Percentiles rank a stretch among this genome's conserved stretches.
Conservation (phyloP, 2,329 filamentous ascomycete species). For the Tolypocladium capitatum region DNA sequence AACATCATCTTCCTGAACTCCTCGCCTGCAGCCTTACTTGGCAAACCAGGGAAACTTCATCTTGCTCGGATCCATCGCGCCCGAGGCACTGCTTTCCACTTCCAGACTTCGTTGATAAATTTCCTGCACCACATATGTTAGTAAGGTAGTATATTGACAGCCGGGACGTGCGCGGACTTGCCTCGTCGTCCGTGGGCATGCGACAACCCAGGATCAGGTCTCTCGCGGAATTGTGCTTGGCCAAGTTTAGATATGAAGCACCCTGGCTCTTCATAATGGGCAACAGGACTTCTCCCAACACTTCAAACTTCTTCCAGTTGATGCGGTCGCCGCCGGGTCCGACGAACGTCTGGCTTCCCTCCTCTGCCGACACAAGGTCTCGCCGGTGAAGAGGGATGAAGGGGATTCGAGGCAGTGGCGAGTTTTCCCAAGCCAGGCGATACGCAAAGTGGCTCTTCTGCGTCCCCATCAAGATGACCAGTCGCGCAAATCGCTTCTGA, state of each 20-base stretch:
- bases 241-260: conserved; percentile 61
- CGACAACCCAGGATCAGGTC: conserved; percentile 70
- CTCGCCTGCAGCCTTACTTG: conserved; percentile 23
- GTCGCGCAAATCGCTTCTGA: conserved; percentile 73
- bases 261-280: conserved; percentile 88
- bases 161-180: conserved; percentile 30
- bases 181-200: conserved; percentile 78
- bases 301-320: conserved; percentile 98
- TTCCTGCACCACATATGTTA: conserved; percentile 28
- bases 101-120: conserved; percentile 50
- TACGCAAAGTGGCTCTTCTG: conserved; percentile 91
- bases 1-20: conserved; percentile 12
- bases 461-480: conserved; percentile 85
- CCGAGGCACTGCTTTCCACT: conserved; percentile 38
- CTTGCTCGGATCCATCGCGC: conserved; percentile 35
- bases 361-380: conserved; percentile 82
- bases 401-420: conserved; percentile 75
- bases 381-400: conserved; percentile 83
- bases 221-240: conserved; percentile 54
- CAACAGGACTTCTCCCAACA: conserved; percentile 82
- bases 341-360: conserved; percentile 83
- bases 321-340: conserved; percentile 61
- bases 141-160: not conserved
- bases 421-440: conserved; percentile 95
- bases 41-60: conserved; percentile 57